These are phyloP conservation scores for Suillus subalutaceus DNA, from an alignment of 768 basidiomycete genomes.

Conservation along the genomic window DNA sequence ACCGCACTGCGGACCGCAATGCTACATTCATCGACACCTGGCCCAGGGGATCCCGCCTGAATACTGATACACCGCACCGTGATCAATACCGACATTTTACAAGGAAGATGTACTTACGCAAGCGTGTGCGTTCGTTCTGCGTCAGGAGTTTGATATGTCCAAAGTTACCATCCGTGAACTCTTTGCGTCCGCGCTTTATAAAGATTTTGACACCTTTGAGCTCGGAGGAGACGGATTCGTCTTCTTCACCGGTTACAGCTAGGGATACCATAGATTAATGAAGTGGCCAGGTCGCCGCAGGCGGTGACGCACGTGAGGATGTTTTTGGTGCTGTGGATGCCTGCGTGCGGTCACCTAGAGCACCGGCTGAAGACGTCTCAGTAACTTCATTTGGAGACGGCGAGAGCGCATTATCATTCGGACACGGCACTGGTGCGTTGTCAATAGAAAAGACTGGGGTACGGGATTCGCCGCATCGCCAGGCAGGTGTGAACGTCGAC, in stretches of 20 bases:
- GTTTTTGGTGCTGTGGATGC: constrained; percentile 14
- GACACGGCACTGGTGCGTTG: constrained; percentile 8
- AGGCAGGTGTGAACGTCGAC: constrained; percentile 27
- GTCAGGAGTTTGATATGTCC: constrained; percentile 65
- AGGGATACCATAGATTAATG: not conserved
- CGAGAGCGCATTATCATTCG: constrained; percentile 13
- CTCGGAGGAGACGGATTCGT: constrained; percentile 57
- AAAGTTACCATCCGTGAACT: constrained; percentile 61
- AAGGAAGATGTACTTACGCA: constrained; percentile 33
- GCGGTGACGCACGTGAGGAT: constrained; percentile 20
- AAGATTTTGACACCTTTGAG: constrained; percentile 65
- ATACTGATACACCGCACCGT: constrained; percentile 47
- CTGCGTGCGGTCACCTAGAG: not conserved
- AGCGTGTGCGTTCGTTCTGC: constrained; percentile 33
- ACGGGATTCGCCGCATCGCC: constrained; percentile 21
- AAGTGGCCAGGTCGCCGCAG: not conserved
- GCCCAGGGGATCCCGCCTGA: constrained; percentile 71
- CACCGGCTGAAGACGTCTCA: not conserved
- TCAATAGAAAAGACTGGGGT: constrained; percentile 11
- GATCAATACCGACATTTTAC: constrained; percentile 17
- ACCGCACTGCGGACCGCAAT: constrained; percentile 56
- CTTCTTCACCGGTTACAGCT: constrained; percentile 65
- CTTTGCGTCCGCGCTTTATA: constrained; percentile 38
- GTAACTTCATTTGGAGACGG: constrained; percentile 24
- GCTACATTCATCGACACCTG: constrained; percentile 72